Evolutionary conservation across 1,284 basidiomycete genomes (phyloP), one percentile per base, ranked within the genome.

Genomic region (Rhizoctonia solani): DNA sequence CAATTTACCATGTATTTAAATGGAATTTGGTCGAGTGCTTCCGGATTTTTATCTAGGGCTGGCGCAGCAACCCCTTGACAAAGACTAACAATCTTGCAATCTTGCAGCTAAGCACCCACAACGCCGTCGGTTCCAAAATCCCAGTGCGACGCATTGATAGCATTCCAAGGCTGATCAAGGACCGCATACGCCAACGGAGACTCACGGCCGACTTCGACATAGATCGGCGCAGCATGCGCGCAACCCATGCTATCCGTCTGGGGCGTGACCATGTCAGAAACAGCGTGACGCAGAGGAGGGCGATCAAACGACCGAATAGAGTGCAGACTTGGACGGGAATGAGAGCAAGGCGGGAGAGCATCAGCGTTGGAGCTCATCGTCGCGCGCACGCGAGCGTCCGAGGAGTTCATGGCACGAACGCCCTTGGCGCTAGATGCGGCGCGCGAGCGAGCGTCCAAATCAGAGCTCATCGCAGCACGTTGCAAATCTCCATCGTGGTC

Each of bases 211-310:
- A 19, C 23, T 3, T 65, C 25, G 30, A 39, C 34, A 29, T 37
- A 65, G 6, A 53, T 21, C 16, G 47, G 16, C 5, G 47, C 34
- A 19, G 44, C 37, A 23, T 53, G 59, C 2, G 11, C 49, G 27
- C 49, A 65, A 21, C 49, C 49, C 34, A 53, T 41, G 59, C 53
- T 53, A n/a, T 53, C 49, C 1, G 37, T 65, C 49, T 65, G 59
- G 14, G 42, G 55, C 25, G 55, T 59, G 8, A 47, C 42, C 42
- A 59, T 30, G 8, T 59, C 25, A 19, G 42, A 46, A 1, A 44
- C 34, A n/a, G 39, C 54, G 11, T 21, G 54, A n/a, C 54, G 54
- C 39, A 58, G 14, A 27, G 41, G 39, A 3, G 54, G 54, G 39
- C 54, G 58, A 34, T 52, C 32, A 3, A 52, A 61, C 58, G 19